These are phyloP conservation scores for Calonectria leucothoes DNA, from an alignment of 2,329 filamentous ascomycete species.

Conservation along the genomic window DNA sequence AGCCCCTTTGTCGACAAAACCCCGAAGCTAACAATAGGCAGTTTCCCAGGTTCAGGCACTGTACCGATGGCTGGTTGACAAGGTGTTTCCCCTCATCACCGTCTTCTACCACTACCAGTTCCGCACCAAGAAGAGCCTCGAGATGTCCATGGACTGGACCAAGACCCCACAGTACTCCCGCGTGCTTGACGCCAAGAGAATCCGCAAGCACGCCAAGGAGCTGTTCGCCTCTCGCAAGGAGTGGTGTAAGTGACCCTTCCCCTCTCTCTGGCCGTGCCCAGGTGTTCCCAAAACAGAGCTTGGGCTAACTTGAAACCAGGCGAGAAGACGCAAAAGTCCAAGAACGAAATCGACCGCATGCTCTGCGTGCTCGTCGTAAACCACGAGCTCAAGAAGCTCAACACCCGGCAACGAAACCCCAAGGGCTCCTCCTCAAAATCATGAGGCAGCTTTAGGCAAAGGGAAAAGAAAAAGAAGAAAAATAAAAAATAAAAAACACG, in stretches of 20 bases:
- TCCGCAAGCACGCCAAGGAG: constrained; percentile 44
- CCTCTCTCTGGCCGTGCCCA: no score
- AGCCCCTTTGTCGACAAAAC: not conserved
- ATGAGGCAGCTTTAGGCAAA: constrained; percentile 38
- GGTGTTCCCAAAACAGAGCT: no score
- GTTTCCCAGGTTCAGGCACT: constrained; percentile 25
- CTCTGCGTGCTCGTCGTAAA: constrained; percentile 50
- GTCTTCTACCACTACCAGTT: constrained; percentile 56
- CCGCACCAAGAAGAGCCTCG: constrained; percentile 54
- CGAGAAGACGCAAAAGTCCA: constrained; percentile 46
- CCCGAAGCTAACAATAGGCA: constrained; percentile 21
- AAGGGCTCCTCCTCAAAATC: constrained; percentile 42
- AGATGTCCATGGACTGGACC: constrained; percentile 53
- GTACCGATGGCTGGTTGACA: constrained; percentile 46
- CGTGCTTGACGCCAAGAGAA: constrained; percentile 41
- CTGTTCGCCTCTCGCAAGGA: constrained; percentile 49
- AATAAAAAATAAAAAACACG: constrained; percentile 36
- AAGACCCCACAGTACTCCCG: constrained; percentile 43
- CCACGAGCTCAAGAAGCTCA: constrained; percentile 55
- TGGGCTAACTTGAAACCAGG: constrained; percentile 43
- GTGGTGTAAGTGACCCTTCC: constrained; percentile 46
- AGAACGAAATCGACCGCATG: constrained; percentile 47
- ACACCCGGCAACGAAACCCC: constrained; percentile 45
- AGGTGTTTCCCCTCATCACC: constrained; percentile 52
- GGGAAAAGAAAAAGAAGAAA: no score